A percentile compares a stretch with the other conserved stretches of the same genome.
phyloP scores from a whole-genome alignment of 1,284 basidiomycete genomes.

The Takashimella koratensis region DNA sequence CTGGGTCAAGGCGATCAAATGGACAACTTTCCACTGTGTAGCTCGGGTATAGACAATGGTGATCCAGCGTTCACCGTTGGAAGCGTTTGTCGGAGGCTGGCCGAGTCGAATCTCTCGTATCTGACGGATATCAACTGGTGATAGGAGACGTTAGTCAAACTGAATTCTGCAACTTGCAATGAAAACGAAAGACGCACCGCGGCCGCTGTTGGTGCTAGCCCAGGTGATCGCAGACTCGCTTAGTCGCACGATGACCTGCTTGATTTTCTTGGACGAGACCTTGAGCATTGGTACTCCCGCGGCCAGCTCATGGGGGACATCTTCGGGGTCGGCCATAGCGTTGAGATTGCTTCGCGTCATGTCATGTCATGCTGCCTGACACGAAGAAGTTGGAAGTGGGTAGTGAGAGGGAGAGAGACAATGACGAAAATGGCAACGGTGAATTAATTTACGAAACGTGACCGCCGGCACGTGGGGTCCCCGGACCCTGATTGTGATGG shows the following conservation, averaged over 20 bases:
- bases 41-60: constrained; percentile 52
- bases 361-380: neutral
- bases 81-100: constrained; percentile 60
- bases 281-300: constrained; percentile 75
- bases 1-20: constrained; percentile 72
- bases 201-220: constrained; percentile 70
- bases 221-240: constrained; percentile 75
- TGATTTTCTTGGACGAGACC: constrained; percentile 78
- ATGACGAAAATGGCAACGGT: too few species aligned
- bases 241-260: constrained; percentile 67
- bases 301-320: constrained; percentile 17
- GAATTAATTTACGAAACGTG: too few species aligned
- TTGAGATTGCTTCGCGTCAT: neutral
- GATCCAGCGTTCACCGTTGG: constrained; percentile 52
- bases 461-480: too few species aligned
- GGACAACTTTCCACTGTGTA: constrained; percentile 85
- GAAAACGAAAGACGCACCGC: neutral
- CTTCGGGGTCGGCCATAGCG: neutral
- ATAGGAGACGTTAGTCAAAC: neutral
- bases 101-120: constrained; percentile 86
- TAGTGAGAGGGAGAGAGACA: too few species aligned
- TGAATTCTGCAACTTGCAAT: neutral
- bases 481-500: too few species aligned
- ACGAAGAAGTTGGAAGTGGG: too few species aligned
- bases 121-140: constrained; percentile 75